phyloP scores from a whole-genome alignment of 305 asterid genomes.

The Salvia sclarea region DNA sequence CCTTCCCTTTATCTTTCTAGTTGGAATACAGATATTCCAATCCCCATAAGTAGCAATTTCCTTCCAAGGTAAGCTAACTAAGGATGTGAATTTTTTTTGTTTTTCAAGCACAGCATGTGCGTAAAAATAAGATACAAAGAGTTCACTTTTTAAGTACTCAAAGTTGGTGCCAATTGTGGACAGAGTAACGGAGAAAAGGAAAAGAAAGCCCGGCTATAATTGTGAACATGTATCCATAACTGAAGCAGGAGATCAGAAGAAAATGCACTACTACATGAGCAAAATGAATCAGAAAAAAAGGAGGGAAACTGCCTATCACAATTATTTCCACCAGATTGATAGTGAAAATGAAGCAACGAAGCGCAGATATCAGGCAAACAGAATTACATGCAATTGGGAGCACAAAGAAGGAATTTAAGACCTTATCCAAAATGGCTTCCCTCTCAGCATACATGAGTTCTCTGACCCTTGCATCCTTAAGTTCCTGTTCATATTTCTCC shows the following conservation, averaged over 20 bases:
- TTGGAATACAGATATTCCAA: neutral
- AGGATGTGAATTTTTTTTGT: constrained; percentile 21
- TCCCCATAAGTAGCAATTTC: constrained; percentile 22
- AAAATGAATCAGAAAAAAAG: constrained; percentile 20
- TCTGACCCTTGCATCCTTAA: constrained; percentile 91
- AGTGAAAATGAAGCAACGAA: neutral
- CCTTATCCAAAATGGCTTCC: constrained; percentile 93
- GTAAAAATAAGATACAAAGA: constrained; percentile 3
- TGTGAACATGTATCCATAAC: constrained; percentile 9
- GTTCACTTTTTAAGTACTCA: neutral
- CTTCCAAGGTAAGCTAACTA: constrained; percentile 16
- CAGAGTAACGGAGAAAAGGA: constrained; percentile 14
- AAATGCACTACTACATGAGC: constrained; percentile 23
- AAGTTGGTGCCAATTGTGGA: constrained; percentile 6
- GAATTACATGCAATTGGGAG: constrained; percentile 17
- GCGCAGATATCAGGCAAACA: constrained; percentile 6
- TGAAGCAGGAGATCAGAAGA: constrained; percentile 16
- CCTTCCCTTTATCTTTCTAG: constrained; percentile 4
- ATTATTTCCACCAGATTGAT: constrained; percentile 17
- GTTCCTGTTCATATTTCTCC: constrained; percentile 93
- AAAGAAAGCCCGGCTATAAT: constrained; percentile 6
- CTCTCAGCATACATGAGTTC: constrained; percentile 99
- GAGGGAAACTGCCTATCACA: neutral
- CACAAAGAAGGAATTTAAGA: constrained; percentile 33
- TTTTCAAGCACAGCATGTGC: constrained; percentile 13